Evolutionary conservation across 495 filamentous ascomycete genomes (phyloP), one percentile per base, ranked within the genome.

Genomic region (Copromyces sp.): DNA sequence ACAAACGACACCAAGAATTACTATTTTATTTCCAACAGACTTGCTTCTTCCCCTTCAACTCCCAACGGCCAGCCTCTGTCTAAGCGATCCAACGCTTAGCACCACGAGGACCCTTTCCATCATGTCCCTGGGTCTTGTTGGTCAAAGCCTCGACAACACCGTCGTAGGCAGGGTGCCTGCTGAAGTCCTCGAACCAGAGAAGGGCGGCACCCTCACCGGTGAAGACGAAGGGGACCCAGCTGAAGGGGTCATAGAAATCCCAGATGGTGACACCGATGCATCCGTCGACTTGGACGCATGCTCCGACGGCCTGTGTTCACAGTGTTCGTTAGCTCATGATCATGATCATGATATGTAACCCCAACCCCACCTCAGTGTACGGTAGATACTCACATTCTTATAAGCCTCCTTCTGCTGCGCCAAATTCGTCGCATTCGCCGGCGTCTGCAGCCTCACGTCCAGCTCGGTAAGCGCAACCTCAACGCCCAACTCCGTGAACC

Each of bases 181-280:
- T 81, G 42, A 86, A 84, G 73, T 89, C 82, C 69, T 81, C 82
- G 39, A 81, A 78, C 84, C 85, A 89, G 14, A 88, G 83, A 32
- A 81, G 77, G 2, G 87, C 84, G 6, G 80, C 86, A 9, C 89
- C 89, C 68, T 87, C 75, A 14, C 87, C 87, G 0, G 78, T 29
- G 77, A 91, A 91, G 4, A 82, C 81, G 39, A 73, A 74, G 1
- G 89, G 89, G 8, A 91, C 83, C 89, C 89, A 91, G 77, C 68
- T 86, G 86, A 83, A 89, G 81, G 40, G 81, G 72, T 86, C 85
- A 53, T 81, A 82, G 41, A 81, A 86, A 73, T 85, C 91, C 91
- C 91, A 94, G 68, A 90, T 84, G 14, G 89, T 93, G 44, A 93
- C 80, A 17, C 90, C 91, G 17, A 92, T 83, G 77, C 92, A 94